Evolutionary conservation across 2,329 filamentous ascomycete species (phyloP), one percentile per base, ranked within the genome.

Genomic region (Aspergillus clavatus): DNA sequence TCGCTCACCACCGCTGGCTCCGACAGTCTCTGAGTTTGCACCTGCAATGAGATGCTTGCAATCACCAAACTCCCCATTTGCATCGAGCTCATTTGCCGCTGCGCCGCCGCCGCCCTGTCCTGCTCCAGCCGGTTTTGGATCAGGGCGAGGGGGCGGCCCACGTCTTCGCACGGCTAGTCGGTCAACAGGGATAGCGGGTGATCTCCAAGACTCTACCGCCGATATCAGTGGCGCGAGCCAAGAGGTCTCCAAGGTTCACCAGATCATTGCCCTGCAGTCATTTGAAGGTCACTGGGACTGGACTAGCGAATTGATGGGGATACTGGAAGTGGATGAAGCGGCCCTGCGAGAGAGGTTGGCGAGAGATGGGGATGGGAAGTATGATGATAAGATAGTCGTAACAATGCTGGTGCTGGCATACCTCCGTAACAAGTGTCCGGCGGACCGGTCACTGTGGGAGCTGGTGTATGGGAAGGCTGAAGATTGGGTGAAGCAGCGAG

Each of bases 201-300:
- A 19, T 21, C 21, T 5, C 18, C 27, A 16, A 8, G 7, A 27
- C 4, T 18, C 21, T 11, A 28, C 36, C 31, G 7, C 16, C 35
- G 16, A 14, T 14, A n/a, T 18, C 28, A 40, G 36, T 22, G 46
- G 36, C 38, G n/a, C 31, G n/a, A 24, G 31, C 35, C 41, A 37
- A 14, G 22, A 40, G 7, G 1, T 37, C 16, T 36, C 39, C 19
- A 55, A 58, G 11, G 60, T 80, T 27, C 60, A 73, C 10, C 52
- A 51, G 0, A 56, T 86, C 2, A 78, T 84, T 4, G 54, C 54
- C 0, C 63, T 80, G 3, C 83, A 86, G 59, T 65, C 64, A 0
- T 83, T 81, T 49, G 65, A 74, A 1, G 81, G 81, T 0, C 70
- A 58, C 12, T 84, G 80, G 80, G 38, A 45, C 0, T 72, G 66